A percentile compares a stretch with the other conserved stretches of the same genome.
phyloP scores from a whole-genome alignment of 768 basidiomycete species.

The Lactarius evosmus region DNA sequence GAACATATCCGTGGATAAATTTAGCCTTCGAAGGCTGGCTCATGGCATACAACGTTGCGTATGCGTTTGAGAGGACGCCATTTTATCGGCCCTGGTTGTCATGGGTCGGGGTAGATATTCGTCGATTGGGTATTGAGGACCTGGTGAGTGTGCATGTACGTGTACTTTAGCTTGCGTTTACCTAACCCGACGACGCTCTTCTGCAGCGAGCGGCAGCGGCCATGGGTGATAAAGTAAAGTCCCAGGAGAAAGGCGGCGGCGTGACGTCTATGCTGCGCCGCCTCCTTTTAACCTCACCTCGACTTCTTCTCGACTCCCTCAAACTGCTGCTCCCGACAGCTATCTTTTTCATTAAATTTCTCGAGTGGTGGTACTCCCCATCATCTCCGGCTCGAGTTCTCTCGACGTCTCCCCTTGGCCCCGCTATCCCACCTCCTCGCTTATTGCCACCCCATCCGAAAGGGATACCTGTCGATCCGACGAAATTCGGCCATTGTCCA shows the following conservation, averaged over 20 bases:
- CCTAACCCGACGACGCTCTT: conserved; percentile 9
- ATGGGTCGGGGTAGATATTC: conserved; percentile 80
- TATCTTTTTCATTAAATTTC: conserved; percentile 93
- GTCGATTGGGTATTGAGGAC: conserved; percentile 75
- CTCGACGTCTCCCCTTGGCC: conserved; percentile 57
- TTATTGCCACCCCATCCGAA: conserved; percentile 72
- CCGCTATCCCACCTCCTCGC: conserved; percentile 71
- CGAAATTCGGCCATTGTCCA: conserved; percentile 79
- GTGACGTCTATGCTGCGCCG: conserved; percentile 45
- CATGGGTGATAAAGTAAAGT: conserved; percentile 24
- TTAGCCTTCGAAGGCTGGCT: conserved; percentile 76
- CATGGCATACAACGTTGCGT: conserved; percentile 79
- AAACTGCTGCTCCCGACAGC: conserved; percentile 78
- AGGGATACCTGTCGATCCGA: conserved; percentile 59
- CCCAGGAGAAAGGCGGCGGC: conserved; percentile 35
- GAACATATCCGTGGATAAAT: conserved; percentile 79
- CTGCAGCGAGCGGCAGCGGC: conserved; percentile 32
- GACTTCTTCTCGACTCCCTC: conserved; percentile 69
- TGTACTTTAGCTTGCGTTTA: conserved; percentile 7
- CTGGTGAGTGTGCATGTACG: conserved; percentile 48
- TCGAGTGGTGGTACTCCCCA: conserved; percentile 99
- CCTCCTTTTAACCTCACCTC: conserved; percentile 53
- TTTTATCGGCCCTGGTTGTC: conserved; percentile 90
- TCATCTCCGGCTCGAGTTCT: conserved; percentile 79
- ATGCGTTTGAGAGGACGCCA: conserved; percentile 82